Evolutionary conservation across 495 filamentous ascomycete genomes (phyloP).

Genomic region (Neurospora sublineolata): DNA sequence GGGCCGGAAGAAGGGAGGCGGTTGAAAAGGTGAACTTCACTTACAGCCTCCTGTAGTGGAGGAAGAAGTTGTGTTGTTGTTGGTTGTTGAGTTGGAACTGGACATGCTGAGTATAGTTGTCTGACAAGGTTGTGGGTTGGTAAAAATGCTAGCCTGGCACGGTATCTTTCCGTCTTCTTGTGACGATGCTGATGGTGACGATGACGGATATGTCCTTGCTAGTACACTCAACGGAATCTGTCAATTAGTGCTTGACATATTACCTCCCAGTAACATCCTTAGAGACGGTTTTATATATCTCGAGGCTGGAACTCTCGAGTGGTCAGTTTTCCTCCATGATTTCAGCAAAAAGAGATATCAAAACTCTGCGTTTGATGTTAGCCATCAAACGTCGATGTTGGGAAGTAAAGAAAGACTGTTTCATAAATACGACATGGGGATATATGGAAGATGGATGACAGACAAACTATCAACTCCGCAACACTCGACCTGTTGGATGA

Average conservation of each 20-base stretch:
- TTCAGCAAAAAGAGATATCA: background rate
- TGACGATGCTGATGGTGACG: background rate
- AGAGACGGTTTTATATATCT: background rate
- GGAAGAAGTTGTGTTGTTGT: background rate
- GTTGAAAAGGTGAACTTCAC: background rate
- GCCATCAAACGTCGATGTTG: background rate
- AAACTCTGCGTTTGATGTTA: background rate
- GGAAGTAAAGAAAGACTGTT: background rate
- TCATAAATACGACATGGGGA: background rate
- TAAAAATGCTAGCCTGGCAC: background rate
- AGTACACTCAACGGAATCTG: background rate
- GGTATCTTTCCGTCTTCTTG: background rate
- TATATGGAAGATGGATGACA: background rate
- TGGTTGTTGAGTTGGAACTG: background rate
- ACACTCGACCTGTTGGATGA: background rate
- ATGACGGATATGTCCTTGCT: background rate
- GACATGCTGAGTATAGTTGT: background rate
- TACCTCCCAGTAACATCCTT: background rate
- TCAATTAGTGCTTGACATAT: too few species aligned
- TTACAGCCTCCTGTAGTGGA: background rate
- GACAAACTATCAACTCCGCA: background rate
- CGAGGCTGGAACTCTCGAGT: background rate
- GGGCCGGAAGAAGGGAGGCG: background rate
- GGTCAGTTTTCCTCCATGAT: background rate
- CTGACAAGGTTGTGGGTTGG: background rate